Percentiles rank a stretch among this genome's conserved stretches.
phyloP scores from a whole-genome alignment of 305 asterid genomes.

The Rubia occidens region DNA sequence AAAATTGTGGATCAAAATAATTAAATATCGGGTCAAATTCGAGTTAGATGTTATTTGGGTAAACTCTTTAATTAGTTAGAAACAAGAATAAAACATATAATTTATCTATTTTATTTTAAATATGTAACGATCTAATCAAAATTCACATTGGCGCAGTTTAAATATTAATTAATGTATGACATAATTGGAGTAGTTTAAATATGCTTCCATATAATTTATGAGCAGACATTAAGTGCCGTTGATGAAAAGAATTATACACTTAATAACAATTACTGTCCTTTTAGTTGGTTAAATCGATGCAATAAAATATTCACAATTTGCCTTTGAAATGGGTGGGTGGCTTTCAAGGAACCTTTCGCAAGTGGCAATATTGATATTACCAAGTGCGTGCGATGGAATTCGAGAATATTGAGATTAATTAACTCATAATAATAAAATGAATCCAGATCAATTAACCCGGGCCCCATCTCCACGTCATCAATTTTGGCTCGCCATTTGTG shows the following conservation, averaged over 20 bases:
- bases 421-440: neutral
- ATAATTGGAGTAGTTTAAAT: too few relatives aligned
- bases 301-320: neutral
- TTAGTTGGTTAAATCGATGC: neutral
- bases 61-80: too few relatives aligned
- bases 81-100: too few relatives aligned
- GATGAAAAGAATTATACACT: neutral
- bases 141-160: too few relatives aligned
- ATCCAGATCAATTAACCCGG: neutral
- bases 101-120: too few relatives aligned
- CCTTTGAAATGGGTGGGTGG: neutral
- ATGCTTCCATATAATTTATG: too few relatives aligned
- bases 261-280: neutral
- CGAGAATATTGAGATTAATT: neutral
- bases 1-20: too few relatives aligned
- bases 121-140: too few relatives aligned
- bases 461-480: neutral
- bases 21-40: too few relatives aligned
- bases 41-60: too few relatives aligned
- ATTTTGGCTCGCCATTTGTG: constrained; percentile 8
- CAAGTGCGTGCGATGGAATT: neutral
- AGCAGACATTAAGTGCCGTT: too few relatives aligned
- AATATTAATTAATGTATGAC: too few relatives aligned
- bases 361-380: neutral
- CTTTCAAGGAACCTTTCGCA: neutral